A percentile compares a stretch with the other conserved stretches of the same genome.
These are phyloP conservation scores for Termitomyces sp. DNA, from an alignment of 1,284 basidiomycete species.

Conservation along the genomic window DNA sequence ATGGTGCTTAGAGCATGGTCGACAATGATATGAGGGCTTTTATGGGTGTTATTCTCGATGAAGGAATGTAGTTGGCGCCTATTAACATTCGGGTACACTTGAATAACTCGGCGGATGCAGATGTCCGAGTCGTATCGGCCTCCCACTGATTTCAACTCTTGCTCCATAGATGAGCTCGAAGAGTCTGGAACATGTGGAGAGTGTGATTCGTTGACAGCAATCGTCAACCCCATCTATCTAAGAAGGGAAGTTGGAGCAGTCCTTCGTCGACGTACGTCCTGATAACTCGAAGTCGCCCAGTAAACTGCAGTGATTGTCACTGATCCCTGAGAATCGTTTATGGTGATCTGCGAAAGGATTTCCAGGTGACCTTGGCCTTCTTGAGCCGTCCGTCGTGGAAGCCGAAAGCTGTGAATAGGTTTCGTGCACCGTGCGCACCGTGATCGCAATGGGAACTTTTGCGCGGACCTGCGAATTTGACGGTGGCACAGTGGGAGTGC, in stretches of 20 bases:
- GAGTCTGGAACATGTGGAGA: neutral
- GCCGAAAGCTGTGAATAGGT: neutral
- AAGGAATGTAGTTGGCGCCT: constrained; percentile 45
- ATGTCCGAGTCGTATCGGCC: neutral
- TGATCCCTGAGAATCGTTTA: neutral
- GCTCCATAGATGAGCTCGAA: neutral
- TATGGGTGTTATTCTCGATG: constrained; percentile 33
- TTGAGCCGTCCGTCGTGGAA: neutral
- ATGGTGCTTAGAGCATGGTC: constrained; percentile 38
- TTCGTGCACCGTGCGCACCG: neutral
- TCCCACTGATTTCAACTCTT: neutral
- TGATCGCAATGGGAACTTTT: neutral
- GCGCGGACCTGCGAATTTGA: neutral
- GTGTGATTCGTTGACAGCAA: neutral
- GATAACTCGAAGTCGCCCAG: neutral
- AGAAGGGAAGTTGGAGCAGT: neutral
- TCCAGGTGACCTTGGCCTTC: neutral
- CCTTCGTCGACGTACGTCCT: neutral
- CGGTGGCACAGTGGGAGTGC: neutral
- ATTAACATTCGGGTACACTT: constrained; percentile 61
- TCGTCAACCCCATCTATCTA: neutral
- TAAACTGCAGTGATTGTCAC: neutral
- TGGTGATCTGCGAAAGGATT: neutral
- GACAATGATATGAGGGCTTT: constrained; percentile 29
- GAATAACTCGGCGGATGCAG: constrained; percentile 38